Evolutionary conservation across 1,284 basidiomycete genomes (phyloP), one percentile per base, ranked within the genome.

Genomic region (Fomitiporia mediterranea): DNA sequence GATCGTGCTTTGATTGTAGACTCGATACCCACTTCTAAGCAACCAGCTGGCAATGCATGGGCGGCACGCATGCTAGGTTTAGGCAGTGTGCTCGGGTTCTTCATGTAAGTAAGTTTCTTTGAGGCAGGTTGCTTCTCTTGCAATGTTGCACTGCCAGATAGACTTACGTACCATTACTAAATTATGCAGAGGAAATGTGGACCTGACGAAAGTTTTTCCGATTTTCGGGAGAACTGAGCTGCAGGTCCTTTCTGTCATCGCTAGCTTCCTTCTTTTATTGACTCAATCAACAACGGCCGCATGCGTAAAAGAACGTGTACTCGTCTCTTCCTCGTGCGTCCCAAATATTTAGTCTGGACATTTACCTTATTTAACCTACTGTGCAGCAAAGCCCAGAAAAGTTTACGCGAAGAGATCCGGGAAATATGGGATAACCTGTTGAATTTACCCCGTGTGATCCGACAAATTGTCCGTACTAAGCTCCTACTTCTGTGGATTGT

Each of bases 31-130:
- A 76, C 88, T 0, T 70, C 78, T 0, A 77, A 84, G 48, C 96
- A 98, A 68, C 84, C 93, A 6, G 77, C 82, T 19, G 95, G 89
- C 0, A 98, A 95, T 68, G 96, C 95, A 0, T 99, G 96, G 95
- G 94, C 92, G 1, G 92, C 92, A 0, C 78, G 90, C 21, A 93
- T 98, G 87, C 75, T 88, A 50, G 89, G 89, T 0, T 66, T 91
- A 35, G 93, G 92, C 5, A 84, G 86, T 59, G 86, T 94, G 1
- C 75, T 85, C 3, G 93, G 92, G 0, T 94, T 94, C 70, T 94
- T 91, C 65, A 77, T 91, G 91, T 93, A 63, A 63, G 89, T 78
- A 15, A 3, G 13, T 39, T 7, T 34, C 17, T 39, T n/a, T 3
- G 37, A 44, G 23, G 21, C 44, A 21, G 6, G 32, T 13, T 6